These are phyloP conservation scores for Blastocystis sp. DNA, from an alignment of 352 stramenopile species.

Conservation along the genomic window DNA sequence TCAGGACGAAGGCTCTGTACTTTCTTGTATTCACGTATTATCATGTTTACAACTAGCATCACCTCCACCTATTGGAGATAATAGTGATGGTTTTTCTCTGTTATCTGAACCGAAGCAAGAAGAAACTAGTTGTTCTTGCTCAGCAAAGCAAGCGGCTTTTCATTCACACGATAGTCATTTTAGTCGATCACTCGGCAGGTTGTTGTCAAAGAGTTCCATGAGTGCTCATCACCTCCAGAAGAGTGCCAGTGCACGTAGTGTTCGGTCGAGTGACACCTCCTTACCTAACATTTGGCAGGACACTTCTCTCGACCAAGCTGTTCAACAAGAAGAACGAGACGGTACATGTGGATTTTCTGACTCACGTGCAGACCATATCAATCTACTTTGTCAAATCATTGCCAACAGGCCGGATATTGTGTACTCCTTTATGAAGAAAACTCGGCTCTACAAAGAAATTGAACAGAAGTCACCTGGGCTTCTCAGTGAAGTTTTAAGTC, in stretches of 20 bases:
- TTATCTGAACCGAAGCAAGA: too few relatives aligned
- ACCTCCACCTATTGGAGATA: too few relatives aligned
- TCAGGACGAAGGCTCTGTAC: neutral
- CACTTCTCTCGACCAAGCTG: neutral
- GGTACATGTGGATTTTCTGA: neutral
- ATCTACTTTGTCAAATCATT: constrained; percentile 25
- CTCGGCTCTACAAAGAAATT: neutral
- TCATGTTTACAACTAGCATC: neutral
- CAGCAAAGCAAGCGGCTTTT: too few relatives aligned
- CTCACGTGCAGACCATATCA: constrained; percentile 19
- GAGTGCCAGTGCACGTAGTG: neutral
- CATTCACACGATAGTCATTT: too few relatives aligned
- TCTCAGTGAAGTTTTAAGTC: neutral
- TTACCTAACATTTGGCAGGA: neutral
- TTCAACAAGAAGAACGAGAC: neutral
- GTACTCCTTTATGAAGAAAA: constrained; percentile 45
- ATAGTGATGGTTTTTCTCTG: too few relatives aligned
- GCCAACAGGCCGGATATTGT: constrained; percentile 19
- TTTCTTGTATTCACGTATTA: neutral
- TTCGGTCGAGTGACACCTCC: neutral
- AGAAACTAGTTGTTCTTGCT: too few relatives aligned
- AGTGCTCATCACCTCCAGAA: neutral
- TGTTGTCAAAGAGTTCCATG: neutral
- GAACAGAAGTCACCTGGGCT: neutral
- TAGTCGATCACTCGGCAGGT: too few relatives aligned